Conservation (phyloP, 164 flowering plant genomes). For the Chloranthus sessilifolius region DNA sequence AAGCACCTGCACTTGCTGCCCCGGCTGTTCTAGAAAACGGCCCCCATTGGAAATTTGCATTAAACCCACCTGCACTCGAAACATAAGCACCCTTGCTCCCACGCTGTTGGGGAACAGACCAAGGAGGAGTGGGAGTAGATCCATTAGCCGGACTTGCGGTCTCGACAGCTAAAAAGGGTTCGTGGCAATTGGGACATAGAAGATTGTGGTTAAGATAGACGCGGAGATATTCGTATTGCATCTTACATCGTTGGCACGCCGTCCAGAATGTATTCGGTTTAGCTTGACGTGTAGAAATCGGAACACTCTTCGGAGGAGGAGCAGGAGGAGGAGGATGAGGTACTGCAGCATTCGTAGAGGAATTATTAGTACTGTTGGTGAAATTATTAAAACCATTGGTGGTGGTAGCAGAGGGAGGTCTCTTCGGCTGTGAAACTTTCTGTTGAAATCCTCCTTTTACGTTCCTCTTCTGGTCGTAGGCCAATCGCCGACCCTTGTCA, state of each 20-base stretch:
- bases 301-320: constrained; percentile 18
- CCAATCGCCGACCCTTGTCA: constrained; percentile 48
- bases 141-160: constrained; percentile 35
- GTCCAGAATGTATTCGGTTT: constrained; percentile 68
- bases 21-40: constrained; percentile 33
- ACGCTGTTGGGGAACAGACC: constrained; percentile 22
- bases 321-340: constrained; percentile 17
- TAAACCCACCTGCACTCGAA: neutral
- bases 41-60: constrained; percentile 28
- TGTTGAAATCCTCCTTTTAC: constrained; percentile 8
- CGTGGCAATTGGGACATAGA: constrained; percentile 53
- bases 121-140: constrained; percentile 22
- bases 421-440: constrained; percentile 16
- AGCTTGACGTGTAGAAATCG: constrained; percentile 21
- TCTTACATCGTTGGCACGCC: constrained; percentile 52
- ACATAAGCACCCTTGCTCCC: neutral
- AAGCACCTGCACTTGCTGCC: constrained; percentile 6
- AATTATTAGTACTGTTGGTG: constrained; percentile 22
- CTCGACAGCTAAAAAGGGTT: constrained; percentile 58
- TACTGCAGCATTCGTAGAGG: constrained; percentile 13
- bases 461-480: constrained; percentile 58
- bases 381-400: constrained; percentile 43
- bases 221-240: constrained; percentile 67
- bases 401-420: constrained; percentile 20
- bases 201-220: constrained; percentile 57